phyloP scores from a whole-genome alignment of 768 basidiomycete species.

The Pleurotus djamor region DNA sequence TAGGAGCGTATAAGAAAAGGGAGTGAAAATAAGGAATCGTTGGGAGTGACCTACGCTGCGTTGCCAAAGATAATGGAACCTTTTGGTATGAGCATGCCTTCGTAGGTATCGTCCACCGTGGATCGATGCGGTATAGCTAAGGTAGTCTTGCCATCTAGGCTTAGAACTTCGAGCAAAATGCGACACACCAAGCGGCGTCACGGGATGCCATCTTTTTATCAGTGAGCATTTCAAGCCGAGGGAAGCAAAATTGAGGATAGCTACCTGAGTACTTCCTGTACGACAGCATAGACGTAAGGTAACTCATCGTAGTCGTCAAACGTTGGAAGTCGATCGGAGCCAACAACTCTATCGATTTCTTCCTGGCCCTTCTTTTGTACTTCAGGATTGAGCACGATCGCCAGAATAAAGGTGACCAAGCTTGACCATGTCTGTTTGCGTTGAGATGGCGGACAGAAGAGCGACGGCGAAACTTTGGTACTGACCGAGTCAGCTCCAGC shows the following conservation, averaged over 20 bases:
- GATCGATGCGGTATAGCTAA: neutral
- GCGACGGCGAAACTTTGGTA: neutral
- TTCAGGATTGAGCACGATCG: conserved; percentile 52
- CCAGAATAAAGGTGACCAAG: conserved; percentile 46
- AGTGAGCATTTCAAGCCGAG: neutral
- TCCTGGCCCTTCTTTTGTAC: conserved; percentile 45
- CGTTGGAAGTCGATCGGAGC: conserved; percentile 43
- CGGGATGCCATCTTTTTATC: conserved; percentile 39
- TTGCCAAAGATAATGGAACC: conserved; percentile 16
- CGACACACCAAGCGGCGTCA: conserved; percentile 36
- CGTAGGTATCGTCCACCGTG: conserved; percentile 15
- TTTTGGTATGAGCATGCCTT: conserved; percentile 16
- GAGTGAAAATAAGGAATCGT: too few relatives aligned
- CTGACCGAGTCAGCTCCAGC: conserved; percentile 41
- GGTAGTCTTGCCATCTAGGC: conserved; percentile 8
- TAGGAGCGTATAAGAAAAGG: neutral
- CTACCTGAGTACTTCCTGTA: conserved; percentile 47
- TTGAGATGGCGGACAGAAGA: too few relatives aligned
- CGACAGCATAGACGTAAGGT: conserved; percentile 44
- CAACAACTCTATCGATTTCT: conserved; percentile 49
- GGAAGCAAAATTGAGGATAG: conserved; percentile 5
- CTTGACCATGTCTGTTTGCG: conserved; percentile 45
- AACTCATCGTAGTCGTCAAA: conserved; percentile 39
- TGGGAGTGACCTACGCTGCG: neutral
- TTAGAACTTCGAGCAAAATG: conserved; percentile 6